Evolutionary conservation across 208 protist genomes (phyloP).

Genomic region (Leishmania martiniquensis): DNA sequence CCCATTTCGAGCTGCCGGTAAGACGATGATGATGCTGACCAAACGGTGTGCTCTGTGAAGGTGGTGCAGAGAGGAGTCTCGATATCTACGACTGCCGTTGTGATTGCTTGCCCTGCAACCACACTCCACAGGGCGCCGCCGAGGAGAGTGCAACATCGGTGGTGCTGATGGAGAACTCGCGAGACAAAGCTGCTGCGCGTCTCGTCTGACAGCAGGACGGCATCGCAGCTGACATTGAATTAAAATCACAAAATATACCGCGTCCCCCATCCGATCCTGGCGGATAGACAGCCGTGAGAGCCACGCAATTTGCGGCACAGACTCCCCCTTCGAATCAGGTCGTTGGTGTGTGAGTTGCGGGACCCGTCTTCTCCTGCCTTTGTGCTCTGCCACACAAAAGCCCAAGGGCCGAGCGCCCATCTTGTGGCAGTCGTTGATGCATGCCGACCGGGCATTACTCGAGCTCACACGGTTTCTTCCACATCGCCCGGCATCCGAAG

Average conservation of each 20-base stretch:
- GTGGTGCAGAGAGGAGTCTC: not conserved
- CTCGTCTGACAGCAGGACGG: not conserved
- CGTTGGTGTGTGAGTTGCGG: not conserved
- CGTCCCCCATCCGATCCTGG: not conserved
- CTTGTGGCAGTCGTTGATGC: not conserved
- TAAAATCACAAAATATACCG: not conserved
- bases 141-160: not conserved
- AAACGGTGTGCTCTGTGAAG: not conserved
- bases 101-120: not conserved
- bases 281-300: not conserved
- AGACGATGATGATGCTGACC: not conserved
- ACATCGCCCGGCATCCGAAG: not conserved
- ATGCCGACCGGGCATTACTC: too few species aligned
- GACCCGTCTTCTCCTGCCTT: not conserved
- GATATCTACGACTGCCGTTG: not conserved
- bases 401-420: not conserved
- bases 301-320: not conserved
- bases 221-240: not conserved
- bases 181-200: not conserved
- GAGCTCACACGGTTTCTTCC: not conserved
- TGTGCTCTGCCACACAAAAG: not conserved
- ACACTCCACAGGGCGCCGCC: not conserved
- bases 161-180: not conserved
- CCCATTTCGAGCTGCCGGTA: not conserved
- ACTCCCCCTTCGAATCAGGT: not conserved